Conservation (phyloP, 2,329 filamentous ascomycete species). For the Cercospora canescens region DNA sequence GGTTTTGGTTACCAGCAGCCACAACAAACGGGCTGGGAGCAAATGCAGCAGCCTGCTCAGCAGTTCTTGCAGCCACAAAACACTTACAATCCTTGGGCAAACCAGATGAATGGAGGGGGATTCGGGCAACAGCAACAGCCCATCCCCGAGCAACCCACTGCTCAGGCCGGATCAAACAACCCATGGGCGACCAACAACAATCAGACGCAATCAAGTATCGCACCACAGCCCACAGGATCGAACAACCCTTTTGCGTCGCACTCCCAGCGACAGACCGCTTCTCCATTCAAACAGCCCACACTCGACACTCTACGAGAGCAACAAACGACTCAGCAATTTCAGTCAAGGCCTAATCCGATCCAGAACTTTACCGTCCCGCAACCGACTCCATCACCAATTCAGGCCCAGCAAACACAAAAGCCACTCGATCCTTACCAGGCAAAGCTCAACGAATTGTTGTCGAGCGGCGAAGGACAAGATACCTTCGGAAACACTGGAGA, state of each 20-base stretch:
- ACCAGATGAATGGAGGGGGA: slow-evolving; percentile 57
- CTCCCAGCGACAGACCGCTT: slow-evolving; percentile 54
- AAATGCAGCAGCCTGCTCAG: slow-evolving; percentile 53
- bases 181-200: slow-evolving; percentile 72
- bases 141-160: slow-evolving; percentile 58
- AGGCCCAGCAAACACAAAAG: slow-evolving; percentile 50
- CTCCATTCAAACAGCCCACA: slow-evolving; percentile 64
- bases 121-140: slow-evolving; percentile 55
- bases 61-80: slow-evolving; percentile 58
- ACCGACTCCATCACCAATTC: slow-evolving; percentile 42
- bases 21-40: slow-evolving; percentile 71
- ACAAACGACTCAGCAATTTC: slow-evolving; percentile 68
- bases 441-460: slow-evolving; percentile 81
- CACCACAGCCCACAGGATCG: slow-evolving; percentile 86
- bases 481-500: slow-evolving; percentile 98
- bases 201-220: slow-evolving; percentile 62
- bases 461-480: slow-evolving; percentile 88
- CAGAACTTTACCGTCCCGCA: slow-evolving; percentile 44
- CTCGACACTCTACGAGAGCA: slow-evolving; percentile 80
- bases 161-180: slow-evolving; percentile 85
- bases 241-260: slow-evolving; percentile 93
- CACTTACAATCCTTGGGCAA: slow-evolving; percentile 54
- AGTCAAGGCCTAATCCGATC: slow-evolving; percentile 52
- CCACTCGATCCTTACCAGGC: slow-evolving; percentile 61
- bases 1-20: slow-evolving; percentile 60